Evolutionary conservation across 129 eudicot genomes (phyloP).

Genomic region (Ambrosia trifida): DNA sequence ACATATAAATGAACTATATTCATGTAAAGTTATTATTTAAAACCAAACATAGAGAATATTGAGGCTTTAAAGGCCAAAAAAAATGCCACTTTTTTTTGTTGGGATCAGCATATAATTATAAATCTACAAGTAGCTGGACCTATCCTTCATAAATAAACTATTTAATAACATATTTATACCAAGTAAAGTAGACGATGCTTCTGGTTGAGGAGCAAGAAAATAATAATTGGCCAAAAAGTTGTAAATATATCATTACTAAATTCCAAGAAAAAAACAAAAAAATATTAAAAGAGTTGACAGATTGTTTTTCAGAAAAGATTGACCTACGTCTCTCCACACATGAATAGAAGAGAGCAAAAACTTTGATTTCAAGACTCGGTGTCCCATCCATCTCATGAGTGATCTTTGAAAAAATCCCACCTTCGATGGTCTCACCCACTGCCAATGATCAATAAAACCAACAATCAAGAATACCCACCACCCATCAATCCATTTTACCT

Average conservation of each 20-base stretch:
- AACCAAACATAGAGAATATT: neutral
- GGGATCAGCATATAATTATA: constrained; percentile 22
- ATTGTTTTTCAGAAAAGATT: constrained; percentile 47
- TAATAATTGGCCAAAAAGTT: constrained; percentile 30
- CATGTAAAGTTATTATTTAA: neutral
- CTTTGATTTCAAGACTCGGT: constrained; percentile 46
- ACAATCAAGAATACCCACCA: constrained; percentile 29
- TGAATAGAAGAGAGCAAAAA: constrained; percentile 26
- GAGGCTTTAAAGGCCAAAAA: too few species aligned
- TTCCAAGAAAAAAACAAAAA: constrained; percentile 27
- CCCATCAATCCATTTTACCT: constrained; percentile 11
- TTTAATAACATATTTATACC: constrained; percentile 18
- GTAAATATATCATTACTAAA: constrained; percentile 23
- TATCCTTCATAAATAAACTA: constrained; percentile 21
- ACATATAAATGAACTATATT: neutral
- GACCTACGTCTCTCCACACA: constrained; percentile 59
- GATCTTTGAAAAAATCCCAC: constrained; percentile 37
- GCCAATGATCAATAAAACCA: constrained; percentile 32
- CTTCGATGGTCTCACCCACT: constrained; percentile 37
- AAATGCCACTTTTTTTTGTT: neutral
- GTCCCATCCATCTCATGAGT: constrained; percentile 66
- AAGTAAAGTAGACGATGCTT: constrained; percentile 31
- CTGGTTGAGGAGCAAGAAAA: constrained; percentile 35
- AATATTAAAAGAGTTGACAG: constrained; percentile 45
- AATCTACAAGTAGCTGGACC: constrained; percentile 26